Evolutionary conservation across 495 filamentous ascomycete genomes (phyloP).

Genomic region (Trichocladium uniseriatum): DNA sequence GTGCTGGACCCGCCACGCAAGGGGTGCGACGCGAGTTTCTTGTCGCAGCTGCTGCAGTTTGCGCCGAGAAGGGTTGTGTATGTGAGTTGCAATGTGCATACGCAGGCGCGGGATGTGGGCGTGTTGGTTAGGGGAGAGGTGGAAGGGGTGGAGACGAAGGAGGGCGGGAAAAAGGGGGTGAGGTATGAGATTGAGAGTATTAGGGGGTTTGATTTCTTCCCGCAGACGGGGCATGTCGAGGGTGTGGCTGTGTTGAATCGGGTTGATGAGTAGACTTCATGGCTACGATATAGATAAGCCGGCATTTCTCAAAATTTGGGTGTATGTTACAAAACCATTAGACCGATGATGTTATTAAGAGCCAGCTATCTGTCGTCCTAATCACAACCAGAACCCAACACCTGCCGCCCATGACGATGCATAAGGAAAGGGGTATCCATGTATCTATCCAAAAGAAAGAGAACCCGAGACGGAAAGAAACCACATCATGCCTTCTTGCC

Average conservation of each 20-base stretch:
- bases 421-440: constrained; percentile 20
- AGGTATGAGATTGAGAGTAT: constrained; percentile 87
- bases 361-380: neutral
- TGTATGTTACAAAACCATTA: no score
- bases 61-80: constrained; percentile 75
- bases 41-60: constrained; percentile 67
- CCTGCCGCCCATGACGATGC: neutral
- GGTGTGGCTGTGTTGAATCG: constrained; percentile 73
- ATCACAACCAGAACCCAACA: neutral
- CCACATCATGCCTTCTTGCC: constrained; percentile 5
- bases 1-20: constrained; percentile 93
- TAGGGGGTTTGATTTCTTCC: constrained; percentile 94
- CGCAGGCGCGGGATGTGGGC: constrained; percentile 87
- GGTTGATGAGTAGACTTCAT: constrained; percentile 23
- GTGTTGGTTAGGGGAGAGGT: constrained; percentile 58
- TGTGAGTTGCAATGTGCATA: constrained; percentile 96
- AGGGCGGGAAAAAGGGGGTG: constrained; percentile 31
- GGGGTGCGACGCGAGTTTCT: constrained; percentile 79
- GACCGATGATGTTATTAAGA: neutral
- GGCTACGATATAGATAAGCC: neutral
- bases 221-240: constrained; percentile 94
- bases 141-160: constrained; percentile 16
- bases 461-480: neutral
- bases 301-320: neutral
- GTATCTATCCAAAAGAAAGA: constrained; percentile 7